A percentile compares a stretch with the other conserved stretches of the same genome.
Conservation (phyloP, 148 eudicot species). For the Oxyria digyna region DNA sequence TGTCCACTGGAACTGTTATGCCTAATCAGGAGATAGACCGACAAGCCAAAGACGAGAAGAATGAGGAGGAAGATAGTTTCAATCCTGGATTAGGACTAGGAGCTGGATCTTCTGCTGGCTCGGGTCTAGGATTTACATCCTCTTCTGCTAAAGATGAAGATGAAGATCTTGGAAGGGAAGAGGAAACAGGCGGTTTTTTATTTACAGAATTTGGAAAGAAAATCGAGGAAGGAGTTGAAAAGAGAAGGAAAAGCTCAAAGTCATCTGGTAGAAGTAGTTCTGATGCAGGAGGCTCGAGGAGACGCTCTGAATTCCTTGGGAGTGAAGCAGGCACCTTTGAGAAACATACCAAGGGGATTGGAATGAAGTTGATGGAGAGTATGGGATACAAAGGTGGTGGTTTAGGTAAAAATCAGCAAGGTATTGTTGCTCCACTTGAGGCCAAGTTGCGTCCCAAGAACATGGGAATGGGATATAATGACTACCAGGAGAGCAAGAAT, state of each 20-base stretch:
- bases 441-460: conserved; percentile 64
- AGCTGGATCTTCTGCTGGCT: conserved; percentile 11
- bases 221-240: conserved; percentile 34
- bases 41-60: conserved; percentile 24
- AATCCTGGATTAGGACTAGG: conserved; percentile 38
- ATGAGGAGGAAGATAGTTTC: conserved; percentile 9
- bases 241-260: not conserved
- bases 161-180: not conserved
- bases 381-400: conserved; percentile 87
- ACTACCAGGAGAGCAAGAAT: conserved; percentile 37
- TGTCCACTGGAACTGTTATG: conserved; percentile 46
- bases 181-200: conserved; percentile 25
- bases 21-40: conserved; percentile 51
- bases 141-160: conserved; percentile 9
- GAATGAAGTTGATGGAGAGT: conserved; percentile 50
- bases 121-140: conserved; percentile 27
- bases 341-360: conserved; percentile 73
- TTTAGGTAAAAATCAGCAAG: conserved; percentile 67
- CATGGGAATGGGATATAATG: conserved; percentile 85
- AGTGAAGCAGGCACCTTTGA: conserved; percentile 39
- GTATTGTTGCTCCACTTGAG: conserved; percentile 71
- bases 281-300: not conserved
- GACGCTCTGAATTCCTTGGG: not conserved
- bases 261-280: not conserved
- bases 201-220: conserved; percentile 63